Evolutionary conservation across 768 basidiomycete genomes (phyloP).

Genomic region (Fomitopsis serialis): DNA sequence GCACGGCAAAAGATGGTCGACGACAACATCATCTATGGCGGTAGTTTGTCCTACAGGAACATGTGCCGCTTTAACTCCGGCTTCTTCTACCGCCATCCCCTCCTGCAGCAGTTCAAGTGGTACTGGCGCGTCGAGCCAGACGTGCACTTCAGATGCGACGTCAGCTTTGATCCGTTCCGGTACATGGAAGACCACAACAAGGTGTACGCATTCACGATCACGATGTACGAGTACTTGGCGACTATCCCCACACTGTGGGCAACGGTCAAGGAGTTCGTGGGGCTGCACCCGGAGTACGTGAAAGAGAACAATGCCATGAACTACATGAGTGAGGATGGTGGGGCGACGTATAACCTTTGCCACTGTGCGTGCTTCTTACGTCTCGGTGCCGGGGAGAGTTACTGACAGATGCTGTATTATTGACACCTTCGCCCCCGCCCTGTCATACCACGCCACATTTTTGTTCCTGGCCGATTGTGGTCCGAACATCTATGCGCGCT

Average conservation of each 20-base stretch:
- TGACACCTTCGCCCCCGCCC: background rate
- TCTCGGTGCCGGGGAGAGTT: background rate
- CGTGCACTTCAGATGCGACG: conserved; percentile 70
- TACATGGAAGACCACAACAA: conserved; percentile 68
- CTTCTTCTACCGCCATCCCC: conserved; percentile 63
- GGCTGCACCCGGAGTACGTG: conserved; percentile 48
- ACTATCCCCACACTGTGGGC: conserved; percentile 66
- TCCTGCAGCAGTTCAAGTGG: conserved; percentile 63
- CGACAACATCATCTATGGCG: conserved; percentile 44
- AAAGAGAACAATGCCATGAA: conserved; percentile 52
- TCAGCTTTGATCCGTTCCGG: conserved; percentile 59
- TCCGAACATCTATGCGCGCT: no score
- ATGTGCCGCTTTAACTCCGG: conserved; percentile 78
- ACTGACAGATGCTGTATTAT: background rate
- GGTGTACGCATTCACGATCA: conserved; percentile 65
- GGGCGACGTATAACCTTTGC: conserved; percentile 58
- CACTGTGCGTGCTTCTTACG: conserved; percentile 24
- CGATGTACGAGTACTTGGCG: conserved; percentile 56
- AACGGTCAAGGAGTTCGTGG: conserved; percentile 52
- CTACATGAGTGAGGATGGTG: conserved; percentile 64
- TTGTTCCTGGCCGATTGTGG: no score
- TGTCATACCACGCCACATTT: no score
- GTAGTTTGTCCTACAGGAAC: conserved; percentile 52
- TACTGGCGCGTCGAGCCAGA: conserved; percentile 82
- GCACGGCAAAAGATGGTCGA: conserved; percentile 46